These are phyloP conservation scores for Penicillium canariense DNA, from an alignment of 495 filamentous ascomycete species.

Conservation along the genomic window DNA sequence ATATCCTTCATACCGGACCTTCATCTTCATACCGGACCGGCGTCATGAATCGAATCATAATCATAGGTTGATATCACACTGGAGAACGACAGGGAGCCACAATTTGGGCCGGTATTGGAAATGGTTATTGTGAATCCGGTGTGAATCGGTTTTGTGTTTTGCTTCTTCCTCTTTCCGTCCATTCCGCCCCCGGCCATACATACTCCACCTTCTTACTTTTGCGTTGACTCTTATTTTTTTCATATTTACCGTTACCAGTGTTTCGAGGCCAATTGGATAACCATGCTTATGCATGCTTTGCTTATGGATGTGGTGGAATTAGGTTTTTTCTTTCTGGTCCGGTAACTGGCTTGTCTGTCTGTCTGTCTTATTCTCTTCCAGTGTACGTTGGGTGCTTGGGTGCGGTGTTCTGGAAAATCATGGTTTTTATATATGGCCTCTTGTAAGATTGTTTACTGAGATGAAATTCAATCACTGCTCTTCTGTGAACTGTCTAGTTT, in stretches of 20 bases:
- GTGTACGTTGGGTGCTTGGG: constrained; percentile 4
- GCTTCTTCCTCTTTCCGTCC: not conserved
- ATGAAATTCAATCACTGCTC: constrained; percentile 19
- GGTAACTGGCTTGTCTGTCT: too few relatives aligned
- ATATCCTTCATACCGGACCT: constrained; percentile 11
- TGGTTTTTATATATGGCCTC: constrained; percentile 9
- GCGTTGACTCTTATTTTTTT: not conserved
- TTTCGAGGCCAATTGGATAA: not conserved
- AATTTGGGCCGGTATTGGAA: not conserved
- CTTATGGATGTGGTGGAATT: constrained; percentile 1
- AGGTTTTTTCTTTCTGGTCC: not conserved
- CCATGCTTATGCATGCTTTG: constrained; percentile 2
- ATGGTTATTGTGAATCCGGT: too few relatives aligned
- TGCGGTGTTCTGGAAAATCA: constrained; percentile 21
- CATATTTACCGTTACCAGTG: constrained; percentile 3
- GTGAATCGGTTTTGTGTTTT: not conserved
- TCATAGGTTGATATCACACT: constrained; percentile 7
- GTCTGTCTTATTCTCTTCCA: too few relatives aligned
- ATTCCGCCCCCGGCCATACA: not conserved
- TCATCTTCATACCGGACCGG: constrained; percentile 13
- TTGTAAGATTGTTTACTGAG: constrained; percentile 5
- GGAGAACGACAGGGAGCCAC: constrained; percentile 4
- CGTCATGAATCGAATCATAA: constrained; percentile 14
- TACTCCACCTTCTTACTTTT: not conserved
- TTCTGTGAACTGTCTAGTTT: not conserved